Evolutionary conservation across 371 early-diverging fungal genomes (phyloP).

Genomic region (Lichtheimia corymbifera): DNA sequence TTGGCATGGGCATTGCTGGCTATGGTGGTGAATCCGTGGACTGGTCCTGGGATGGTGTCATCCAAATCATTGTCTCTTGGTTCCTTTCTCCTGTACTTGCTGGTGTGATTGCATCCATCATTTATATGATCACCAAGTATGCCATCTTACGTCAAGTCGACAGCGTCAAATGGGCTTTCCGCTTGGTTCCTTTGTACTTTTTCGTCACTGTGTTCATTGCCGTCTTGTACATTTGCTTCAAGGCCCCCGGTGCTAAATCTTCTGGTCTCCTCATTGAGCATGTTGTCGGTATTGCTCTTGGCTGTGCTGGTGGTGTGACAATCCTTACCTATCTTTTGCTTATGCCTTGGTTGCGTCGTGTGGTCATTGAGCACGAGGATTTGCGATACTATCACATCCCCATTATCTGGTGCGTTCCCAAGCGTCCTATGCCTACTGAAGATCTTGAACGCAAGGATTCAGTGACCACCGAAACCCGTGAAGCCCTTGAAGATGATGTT

Average conservation of each 20-base stretch:
- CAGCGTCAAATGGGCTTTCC: conserved; percentile 74
- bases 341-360: conserved; percentile 65
- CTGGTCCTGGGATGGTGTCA: conserved; percentile 76
- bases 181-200: conserved; percentile 81
- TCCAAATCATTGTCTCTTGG: conserved; percentile 78
- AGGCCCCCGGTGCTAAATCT: conserved; percentile 57
- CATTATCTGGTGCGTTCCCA: conserved; percentile 48
- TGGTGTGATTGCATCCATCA: conserved; percentile 64
- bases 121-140: conserved; percentile 70
- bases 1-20: conserved; percentile 77
- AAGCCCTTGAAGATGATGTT: conserved; percentile 3
- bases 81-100: conserved; percentile 73
- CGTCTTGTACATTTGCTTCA: conserved; percentile 75
- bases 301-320: conserved; percentile 54
- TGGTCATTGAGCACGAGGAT: conserved; percentile 64
- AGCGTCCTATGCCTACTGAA: conserved; percentile 36
- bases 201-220: conserved; percentile 71
- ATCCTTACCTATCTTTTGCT: conserved; percentile 62
- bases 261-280: conserved; percentile 39
- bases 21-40: conserved; percentile 67
- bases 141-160: conserved; percentile 63
- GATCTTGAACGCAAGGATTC: conserved; percentile 13
- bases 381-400: conserved; percentile 73
- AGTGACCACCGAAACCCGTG: background rate
- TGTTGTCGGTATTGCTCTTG: conserved; percentile 64